Evolutionary conservation across 371 early-diverging fungal genomes (phyloP).

Genomic region (Fennellomyces sp.): DNA sequence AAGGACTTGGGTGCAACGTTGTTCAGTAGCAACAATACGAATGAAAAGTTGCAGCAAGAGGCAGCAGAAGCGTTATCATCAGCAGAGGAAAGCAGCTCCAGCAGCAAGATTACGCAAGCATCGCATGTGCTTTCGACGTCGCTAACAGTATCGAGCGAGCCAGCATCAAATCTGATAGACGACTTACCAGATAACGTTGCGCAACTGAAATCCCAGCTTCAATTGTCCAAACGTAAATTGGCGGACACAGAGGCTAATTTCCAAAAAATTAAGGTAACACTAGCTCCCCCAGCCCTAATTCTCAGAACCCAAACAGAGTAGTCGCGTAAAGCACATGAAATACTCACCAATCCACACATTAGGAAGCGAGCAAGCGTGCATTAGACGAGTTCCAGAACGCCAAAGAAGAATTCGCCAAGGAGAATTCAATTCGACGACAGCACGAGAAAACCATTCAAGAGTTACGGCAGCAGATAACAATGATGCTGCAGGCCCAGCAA

Average conservation of each 20-base stretch:
- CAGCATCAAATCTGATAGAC: too few relatives aligned
- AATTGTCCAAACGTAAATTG: slow-evolving; percentile 6
- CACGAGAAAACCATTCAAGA: slow-evolving; percentile 37
- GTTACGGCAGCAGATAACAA: slow-evolving; percentile 34
- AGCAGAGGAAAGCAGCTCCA: background rate
- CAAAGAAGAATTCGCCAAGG: slow-evolving; percentile 50
- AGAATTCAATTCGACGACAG: slow-evolving; percentile 38
- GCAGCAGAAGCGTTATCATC: background rate
- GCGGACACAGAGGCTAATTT: slow-evolving; percentile 15
- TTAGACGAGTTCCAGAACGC: slow-evolving; percentile 46
- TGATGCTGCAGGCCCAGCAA: slow-evolving; percentile 23
- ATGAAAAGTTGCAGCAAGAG: slow-evolving; percentile 6
- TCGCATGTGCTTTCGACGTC: slow-evolving; percentile 1
- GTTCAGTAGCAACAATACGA: slow-evolving; percentile 19
- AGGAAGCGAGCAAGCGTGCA: slow-evolving; percentile 44
- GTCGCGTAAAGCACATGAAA: background rate
- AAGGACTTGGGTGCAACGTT: slow-evolving; percentile 39
- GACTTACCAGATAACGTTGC: slow-evolving; percentile 6
- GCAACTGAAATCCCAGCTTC: slow-evolving; percentile 8
- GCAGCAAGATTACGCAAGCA: slow-evolving; percentile 7
- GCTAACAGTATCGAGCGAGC: background rate
- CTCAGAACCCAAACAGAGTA: too few relatives aligned
- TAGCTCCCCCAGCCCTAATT: too few relatives aligned
- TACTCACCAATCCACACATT: background rate
- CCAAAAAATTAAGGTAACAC: slow-evolving; percentile 20